These are phyloP conservation scores for Bolboschoenus planiculmis DNA, from an alignment of 176 grass and related monocot genomes.

Conservation along the genomic window DNA sequence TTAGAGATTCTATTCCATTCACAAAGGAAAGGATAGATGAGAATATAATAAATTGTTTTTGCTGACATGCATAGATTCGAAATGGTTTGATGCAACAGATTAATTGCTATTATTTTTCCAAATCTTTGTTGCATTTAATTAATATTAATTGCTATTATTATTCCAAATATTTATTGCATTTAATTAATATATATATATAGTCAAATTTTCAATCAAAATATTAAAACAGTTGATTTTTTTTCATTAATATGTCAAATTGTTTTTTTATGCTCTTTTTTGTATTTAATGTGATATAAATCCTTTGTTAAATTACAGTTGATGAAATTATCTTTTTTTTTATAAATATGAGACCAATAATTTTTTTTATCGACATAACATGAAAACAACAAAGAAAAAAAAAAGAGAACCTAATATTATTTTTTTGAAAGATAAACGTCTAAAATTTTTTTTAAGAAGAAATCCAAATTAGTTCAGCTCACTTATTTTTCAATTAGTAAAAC, in stretches of 20 bases:
- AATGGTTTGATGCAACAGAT: neutral
- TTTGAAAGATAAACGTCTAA: neutral
- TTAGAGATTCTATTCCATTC: conserved; percentile 9
- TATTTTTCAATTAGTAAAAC: no score
- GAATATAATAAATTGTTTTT: neutral
- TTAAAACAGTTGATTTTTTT: no score
- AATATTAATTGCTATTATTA: neutral
- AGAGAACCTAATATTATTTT: neutral
- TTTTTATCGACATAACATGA: no score
- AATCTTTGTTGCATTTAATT: neutral
- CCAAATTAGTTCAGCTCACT: no score
- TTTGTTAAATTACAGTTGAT: no score
- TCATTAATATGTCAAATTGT: no score
- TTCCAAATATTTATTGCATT: neutral
- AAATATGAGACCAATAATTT: no score
- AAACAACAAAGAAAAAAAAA: neutral
- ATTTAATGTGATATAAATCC: no score
- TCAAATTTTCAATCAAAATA: no score
- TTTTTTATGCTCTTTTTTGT: no score
- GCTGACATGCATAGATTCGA: neutral
- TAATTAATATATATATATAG: neutral
- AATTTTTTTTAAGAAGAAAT: neutral
- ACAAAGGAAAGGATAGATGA: conserved; percentile 1
- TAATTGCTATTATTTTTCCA: neutral
- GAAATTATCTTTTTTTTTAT: no score